A percentile compares a stretch with the other conserved stretches of the same genome.
phyloP scores from a whole-genome alignment of 192 early-diverging fungal species.

The Physocladia obscura region DNA sequence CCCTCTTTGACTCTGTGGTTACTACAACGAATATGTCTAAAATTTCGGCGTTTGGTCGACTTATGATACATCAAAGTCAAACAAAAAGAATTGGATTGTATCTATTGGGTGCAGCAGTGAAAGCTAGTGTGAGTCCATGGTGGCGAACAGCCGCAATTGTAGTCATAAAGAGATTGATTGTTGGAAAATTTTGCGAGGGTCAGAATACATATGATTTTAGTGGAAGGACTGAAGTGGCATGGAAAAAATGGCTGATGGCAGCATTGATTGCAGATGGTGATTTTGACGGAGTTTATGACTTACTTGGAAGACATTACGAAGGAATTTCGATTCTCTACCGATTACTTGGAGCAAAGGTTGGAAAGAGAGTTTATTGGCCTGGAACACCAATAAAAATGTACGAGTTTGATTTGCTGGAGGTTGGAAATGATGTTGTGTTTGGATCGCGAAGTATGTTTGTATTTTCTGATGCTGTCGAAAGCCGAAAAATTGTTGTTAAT shows the following conservation, averaged over 20 bases:
- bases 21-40: too few species aligned
- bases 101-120: slow-evolving; percentile 30
- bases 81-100: slow-evolving; percentile 38
- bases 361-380: slow-evolving; percentile 50
- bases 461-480: slow-evolving; percentile 35
- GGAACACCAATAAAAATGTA: slow-evolving; percentile 38
- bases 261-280: slow-evolving; percentile 29
- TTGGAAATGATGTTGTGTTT: slow-evolving; percentile 51
- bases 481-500: slow-evolving; percentile 30
- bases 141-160: slow-evolving; percentile 29
- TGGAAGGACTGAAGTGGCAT: too few species aligned
- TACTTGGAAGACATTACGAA: slow-evolving; percentile 48
- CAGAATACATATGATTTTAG: not conserved
- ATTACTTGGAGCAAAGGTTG: slow-evolving; percentile 42
- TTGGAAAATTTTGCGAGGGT: slow-evolving; percentile 11
- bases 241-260: slow-evolving; percentile 39
- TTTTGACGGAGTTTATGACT: slow-evolving; percentile 35
- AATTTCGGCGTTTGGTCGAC: slow-evolving; percentile 24
- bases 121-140: slow-evolving; percentile 30
- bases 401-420: slow-evolving; percentile 43
- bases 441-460: slow-evolving; percentile 42
- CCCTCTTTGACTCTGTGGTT: slow-evolving; percentile 12
- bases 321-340: slow-evolving; percentile 39
- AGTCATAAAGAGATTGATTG: slow-evolving; percentile 30
- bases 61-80: slow-evolving; percentile 35